Evolutionary conservation across 1,284 basidiomycete genomes (phyloP), one percentile per base, ranked within the genome.

Genomic region (Pholiota adiposa): DNA sequence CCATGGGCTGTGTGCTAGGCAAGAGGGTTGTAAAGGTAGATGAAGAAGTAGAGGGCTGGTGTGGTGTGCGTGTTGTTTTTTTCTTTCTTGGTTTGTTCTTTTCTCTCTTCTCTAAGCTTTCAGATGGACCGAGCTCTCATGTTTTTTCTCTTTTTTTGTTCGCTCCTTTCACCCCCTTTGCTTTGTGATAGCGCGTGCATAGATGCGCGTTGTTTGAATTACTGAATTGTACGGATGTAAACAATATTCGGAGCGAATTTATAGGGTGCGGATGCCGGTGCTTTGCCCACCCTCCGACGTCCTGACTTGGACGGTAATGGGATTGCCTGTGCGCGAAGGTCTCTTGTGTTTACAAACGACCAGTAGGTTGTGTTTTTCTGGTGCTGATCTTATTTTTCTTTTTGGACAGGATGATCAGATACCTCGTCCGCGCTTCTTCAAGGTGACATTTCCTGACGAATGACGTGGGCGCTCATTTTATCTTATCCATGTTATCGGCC

Each of bases 21-120:
- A n/a, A n/a, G n/a, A n/a, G n/a, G 76, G 8, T 72, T 79, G 61
- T 77, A 79, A 49, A 33, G 29, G n/a, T 50, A 50, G 48, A 50
- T 7, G 44, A 7, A n/a, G n/a, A n/a, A n/a, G n/a, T n/a, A n/a
- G n/a, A n/a, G 9, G n/a, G n/a, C 27, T 31, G 27, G 46, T 18
- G 27, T 11, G 31, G 33, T 48, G 44, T 48, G 44, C 54, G 54
- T 55, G 31, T 48, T n/a, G n/a, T n/a, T n/a, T n/a, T n/a, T n/a
- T n/a, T n/a, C n/a, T 36, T 54, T 50, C 27, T 34, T 34, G 38
- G 23, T 55, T 55, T 55, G 27, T 52, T 19, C n/a, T 36, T 34
- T 40, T n/a, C 18, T 38, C 9, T 38, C 27, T 40, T 16, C 18
- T 40, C 34, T n/a, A n/a, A 40, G 16, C 7, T 52, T 27, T 51